Evolutionary conservation across 1,284 basidiomycete genomes (phyloP), one percentile per base, ranked within the genome.

Genomic region (Xanthoconium separans): DNA sequence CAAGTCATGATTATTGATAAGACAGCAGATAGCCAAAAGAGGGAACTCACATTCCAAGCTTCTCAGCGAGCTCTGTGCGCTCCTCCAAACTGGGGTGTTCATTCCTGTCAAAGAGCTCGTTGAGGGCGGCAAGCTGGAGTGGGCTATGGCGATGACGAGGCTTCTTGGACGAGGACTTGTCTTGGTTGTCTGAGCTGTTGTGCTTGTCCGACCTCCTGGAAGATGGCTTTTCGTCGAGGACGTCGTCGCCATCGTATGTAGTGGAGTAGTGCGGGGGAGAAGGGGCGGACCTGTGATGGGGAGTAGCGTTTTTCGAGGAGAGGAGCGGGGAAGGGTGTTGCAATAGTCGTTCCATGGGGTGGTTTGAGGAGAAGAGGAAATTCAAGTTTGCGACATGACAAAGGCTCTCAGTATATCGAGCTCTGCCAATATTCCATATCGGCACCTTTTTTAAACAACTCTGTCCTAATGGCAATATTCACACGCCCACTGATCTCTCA

Each of bases 41-140:
- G 61, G 56, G 50, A 54, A 78, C 87, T 70, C 65, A 88, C 88
- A 91, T 89, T 69, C 84, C 84, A 58, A 91, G 76, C 59, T 76
- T 79, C 60, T 85, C 79, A 61, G 87, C 88, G 50, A 91, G 73
- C 39, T 79, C 76, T 18, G 80, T 77, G 59, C 88, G 80, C 55
- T 82, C 78, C 53, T 88, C 83, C 50, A 88, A 74, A 47, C 82
- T 70, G n/a, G 88, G 88, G 69, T 89, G 88, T 63, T 89, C 87
- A 50, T 83, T 81, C 70, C 79, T 78, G 60, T 88, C 87, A 60
- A 84, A 91, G 57, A 90, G 83, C 65, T 83, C 81, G 68, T 91
- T 90, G 62, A 91, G 76, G 42, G 85, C 85, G 31, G 80, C 80
- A 33, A 90, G 79, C 70, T 90, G 88, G 24, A 74, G 71, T 16